Evolutionary conservation across 1,139 yeast genomes (phyloP), one percentile per base, ranked within the genome.

Genomic region (Saccharomyces hybrid): DNA sequence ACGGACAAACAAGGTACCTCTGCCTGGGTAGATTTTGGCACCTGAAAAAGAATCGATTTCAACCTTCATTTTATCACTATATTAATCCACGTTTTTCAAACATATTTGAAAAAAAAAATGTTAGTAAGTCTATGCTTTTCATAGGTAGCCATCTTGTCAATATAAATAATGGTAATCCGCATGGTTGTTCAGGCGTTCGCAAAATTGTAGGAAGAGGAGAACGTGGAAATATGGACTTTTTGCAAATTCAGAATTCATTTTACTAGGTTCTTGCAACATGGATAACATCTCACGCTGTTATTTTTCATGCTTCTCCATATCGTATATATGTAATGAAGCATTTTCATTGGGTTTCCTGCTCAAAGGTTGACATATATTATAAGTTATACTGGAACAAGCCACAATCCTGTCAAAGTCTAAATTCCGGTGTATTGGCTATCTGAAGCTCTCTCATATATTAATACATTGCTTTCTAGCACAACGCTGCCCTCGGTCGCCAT

Each of bases 21-120:
- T 88, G 81, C 99, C 98, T 83, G 99, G 99, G 96, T 93, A 95
- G 86, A 93, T 93, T 83, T 91, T 93, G 75, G 91, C 80, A 80
- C 99, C 99, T 75, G 99, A 91, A 84, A 93, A 93, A 77, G 98
- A 88, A 81, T 93, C 98, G 82, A 91, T 82, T 88, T 93, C 99
- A 81, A 95, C 89, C 96, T 93, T 93, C 99, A 93, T 95, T 48
- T 41, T 51, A 38, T 38, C 44, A 38, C 44, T 38, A 14, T 38
- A 11, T 7, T 9, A 5, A 38, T 19, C 13, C 23, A 19, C 2
- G 11, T 38, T 38, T 38, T 38, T 19, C 23, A 38, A 27, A 31
- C 13, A 19, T 41, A 34, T 38, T 46, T 13, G 28, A 38, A 51
- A 27, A 27, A 27, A 16, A 16, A 16, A 5, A 38, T 38, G 44